A percentile compares a stretch with the other conserved stretches of the same genome.
These are phyloP conservation scores for Linnemannia zychae DNA, from an alignment of 192 early-diverging fungal species.

Conservation along the genomic window DNA sequence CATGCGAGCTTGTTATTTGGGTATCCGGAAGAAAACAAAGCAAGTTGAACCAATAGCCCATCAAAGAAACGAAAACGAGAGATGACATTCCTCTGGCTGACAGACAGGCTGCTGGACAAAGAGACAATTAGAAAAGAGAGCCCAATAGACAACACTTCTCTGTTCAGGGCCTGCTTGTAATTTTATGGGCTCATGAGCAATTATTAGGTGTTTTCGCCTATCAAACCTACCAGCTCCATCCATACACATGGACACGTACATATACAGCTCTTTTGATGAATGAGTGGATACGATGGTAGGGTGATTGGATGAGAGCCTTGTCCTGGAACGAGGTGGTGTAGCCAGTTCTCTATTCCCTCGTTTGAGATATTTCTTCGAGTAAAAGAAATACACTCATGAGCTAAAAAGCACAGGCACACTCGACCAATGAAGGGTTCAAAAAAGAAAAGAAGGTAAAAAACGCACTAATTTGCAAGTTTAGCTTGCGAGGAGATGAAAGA, in stretches of 20 bases:
- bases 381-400: not conserved
- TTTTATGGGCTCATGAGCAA: slow-evolving; percentile 1
- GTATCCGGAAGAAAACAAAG: not conserved
- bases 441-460: not conserved
- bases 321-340: no score
- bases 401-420: slow-evolving; percentile 3
- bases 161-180: not conserved
- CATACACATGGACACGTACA: not conserved
- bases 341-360: not conserved
- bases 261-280: not conserved
- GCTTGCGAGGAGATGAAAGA: not conserved
- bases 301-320: not conserved
- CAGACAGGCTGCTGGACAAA: not conserved
- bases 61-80: not conserved
- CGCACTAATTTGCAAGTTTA: not conserved
- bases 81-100: not conserved
- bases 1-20: not conserved
- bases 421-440: not conserved
- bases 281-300: no score
- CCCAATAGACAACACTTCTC: no score
- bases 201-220: not conserved
- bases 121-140: not conserved
- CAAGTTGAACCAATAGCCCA: not conserved
- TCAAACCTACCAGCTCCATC: not conserved
- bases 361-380: no score